A percentile compares a stretch with the other conserved stretches of the same genome.
phyloP scores from a whole-genome alignment of 208 protist species.

The Kentomonas sorsogonicus region DNA sequence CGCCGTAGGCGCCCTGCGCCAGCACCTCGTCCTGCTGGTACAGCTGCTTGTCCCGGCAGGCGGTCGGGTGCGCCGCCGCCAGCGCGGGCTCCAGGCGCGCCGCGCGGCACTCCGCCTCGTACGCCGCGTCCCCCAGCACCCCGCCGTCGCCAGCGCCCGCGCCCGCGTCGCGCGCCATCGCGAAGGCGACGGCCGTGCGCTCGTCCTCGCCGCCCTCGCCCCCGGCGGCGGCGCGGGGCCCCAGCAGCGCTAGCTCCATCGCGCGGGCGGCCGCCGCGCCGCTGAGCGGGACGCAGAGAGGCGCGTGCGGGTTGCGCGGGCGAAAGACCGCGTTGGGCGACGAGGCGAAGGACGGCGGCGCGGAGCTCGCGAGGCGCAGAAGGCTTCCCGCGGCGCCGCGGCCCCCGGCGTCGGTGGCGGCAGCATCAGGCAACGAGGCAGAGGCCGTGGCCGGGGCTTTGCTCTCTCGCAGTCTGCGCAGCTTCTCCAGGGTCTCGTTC shows the following conservation, averaged over 20 bases:
- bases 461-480: no score
- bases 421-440: no score
- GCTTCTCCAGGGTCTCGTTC: no score
- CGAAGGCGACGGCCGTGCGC: no score
- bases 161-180: no score
- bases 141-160: not conserved
- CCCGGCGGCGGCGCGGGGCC: not conserved
- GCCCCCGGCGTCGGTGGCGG: no score
- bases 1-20: constrained; percentile 80
- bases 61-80: constrained; percentile 19
- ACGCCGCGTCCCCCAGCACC: constrained; percentile 20
- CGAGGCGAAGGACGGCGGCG: constrained; percentile 47
- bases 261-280: constrained; percentile 13
- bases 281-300: constrained; percentile 44
- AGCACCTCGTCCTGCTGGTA: constrained; percentile 45
- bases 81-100: constrained; percentile 28
- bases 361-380: no score
- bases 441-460: no score
- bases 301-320: constrained; percentile 52
- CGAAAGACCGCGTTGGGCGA: constrained; percentile 32
- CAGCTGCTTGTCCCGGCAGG: constrained; percentile 57
- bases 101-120: constrained; percentile 12
- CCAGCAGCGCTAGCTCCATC: not conserved
- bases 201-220: not conserved
- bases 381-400: no score